Base-by-base conservation (phyloP, 164 flowering plant species). In the Stephania japonica region DNA sequence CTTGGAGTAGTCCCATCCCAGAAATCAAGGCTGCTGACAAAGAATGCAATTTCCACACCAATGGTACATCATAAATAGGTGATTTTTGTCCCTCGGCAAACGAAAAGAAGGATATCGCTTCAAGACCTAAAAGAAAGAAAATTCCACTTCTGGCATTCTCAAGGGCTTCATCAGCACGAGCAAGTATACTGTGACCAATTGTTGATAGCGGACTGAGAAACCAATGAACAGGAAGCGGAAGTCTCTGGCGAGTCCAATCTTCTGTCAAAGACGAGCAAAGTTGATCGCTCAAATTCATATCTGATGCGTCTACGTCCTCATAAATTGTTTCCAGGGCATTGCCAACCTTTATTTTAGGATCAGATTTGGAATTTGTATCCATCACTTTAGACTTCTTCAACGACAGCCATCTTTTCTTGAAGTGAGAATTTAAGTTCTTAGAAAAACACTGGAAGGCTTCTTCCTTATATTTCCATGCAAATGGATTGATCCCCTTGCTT, bases 161-260 rank as follows among this genome's bases (percentile, higher is more conserved):
- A 59, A 81, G 77, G 65, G 81, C 73, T 69, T 78, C 76, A 42
- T 72, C 85, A 70, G 42, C 7, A 69, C 8, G 23, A 72, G 74
- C 68, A 56, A 71, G 72, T 47, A 71, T 82, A 44, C 67, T 65
- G 67, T 67, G 64, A 59, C 66, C 75, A 70, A 86, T 68, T 66
- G 87, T 83, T 69, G 93, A 70, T 65, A 96, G 75, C 70, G 99
- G 91, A 80, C 98, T 96, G 63, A 96, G 91, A 80, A 91, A 88
- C 97, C 98, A 93, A 77, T 88, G 90, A 63, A 70, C 42, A n/a
- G 98, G 98, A 79, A 96, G 92, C 27, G 97, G 99, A 72, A 96
- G 72, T 80, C 95, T 89, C 86, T 90, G 97, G 74, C 83, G 83
- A 50, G 94, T 87, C 99, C 99, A 96, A 76, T 91, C 94, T 64